Conservation (phyloP, 768 basidiomycete species). For the Russula ochroleuca region DNA sequence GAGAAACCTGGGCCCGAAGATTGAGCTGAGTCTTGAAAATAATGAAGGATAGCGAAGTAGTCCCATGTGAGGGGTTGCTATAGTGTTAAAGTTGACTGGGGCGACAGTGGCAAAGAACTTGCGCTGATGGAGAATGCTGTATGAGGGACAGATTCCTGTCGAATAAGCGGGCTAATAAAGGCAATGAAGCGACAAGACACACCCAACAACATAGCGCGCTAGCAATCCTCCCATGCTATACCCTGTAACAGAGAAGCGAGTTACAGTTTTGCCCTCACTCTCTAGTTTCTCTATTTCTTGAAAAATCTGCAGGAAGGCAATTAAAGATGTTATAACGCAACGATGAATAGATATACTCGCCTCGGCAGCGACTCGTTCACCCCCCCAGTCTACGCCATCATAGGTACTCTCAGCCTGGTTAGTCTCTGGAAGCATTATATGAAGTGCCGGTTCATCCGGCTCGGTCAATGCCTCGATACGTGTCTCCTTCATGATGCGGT, state of each 20-base stretch:
- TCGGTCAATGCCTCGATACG: slow-evolving; percentile 32
- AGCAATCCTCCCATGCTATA: slow-evolving; percentile 82
- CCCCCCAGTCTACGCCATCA: slow-evolving; percentile 82
- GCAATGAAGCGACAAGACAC: slow-evolving; percentile 27
- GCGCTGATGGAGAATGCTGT: slow-evolving; percentile 58
- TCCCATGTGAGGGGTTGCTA: slow-evolving; percentile 83
- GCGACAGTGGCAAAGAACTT: slow-evolving; percentile 66
- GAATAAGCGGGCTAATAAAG: neutral
- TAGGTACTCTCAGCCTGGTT: slow-evolving; percentile 67
- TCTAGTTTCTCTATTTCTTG: slow-evolving; percentile 52
- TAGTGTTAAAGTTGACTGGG: slow-evolving; percentile 77
- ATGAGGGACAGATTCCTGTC: neutral
- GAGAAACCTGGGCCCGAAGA: slow-evolving; percentile 63
- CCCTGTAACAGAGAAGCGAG: slow-evolving; percentile 68
- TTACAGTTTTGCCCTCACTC: slow-evolving; percentile 52
- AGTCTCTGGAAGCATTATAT: slow-evolving; percentile 60
- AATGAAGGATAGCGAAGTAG: slow-evolving; percentile 60
- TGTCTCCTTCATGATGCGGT: slow-evolving; percentile 49
- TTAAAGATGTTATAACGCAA: neutral
- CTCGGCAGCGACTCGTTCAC: slow-evolving; percentile 76
- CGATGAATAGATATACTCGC: slow-evolving; percentile 37
- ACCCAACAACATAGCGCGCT: slow-evolving; percentile 75
- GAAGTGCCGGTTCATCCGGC: slow-evolving; percentile 45
- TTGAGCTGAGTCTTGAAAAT: slow-evolving; percentile 48
- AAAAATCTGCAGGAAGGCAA: slow-evolving; percentile 42